Base-by-base conservation (phyloP, 495 filamentous ascomycete genomes). In the Penicillium longicatenatum region DNA sequence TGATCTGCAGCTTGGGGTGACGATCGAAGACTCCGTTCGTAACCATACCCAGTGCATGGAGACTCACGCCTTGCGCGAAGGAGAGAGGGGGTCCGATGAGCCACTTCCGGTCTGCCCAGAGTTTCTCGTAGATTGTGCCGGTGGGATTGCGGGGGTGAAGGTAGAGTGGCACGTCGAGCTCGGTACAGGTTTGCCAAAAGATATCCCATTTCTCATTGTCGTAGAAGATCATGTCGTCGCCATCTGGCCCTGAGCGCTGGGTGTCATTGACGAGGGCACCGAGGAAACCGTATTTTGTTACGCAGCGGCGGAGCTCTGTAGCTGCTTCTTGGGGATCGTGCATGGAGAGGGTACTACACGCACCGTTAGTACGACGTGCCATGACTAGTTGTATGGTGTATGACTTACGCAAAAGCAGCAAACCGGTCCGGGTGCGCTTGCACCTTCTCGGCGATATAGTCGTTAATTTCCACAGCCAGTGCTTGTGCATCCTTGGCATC, bases 151-250 rank as follows among this genome's bases (percentile, higher is more conserved):
- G 71, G 0, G 86, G 85, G 63, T 89, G 84, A 8, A 89, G 70
- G 62, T 89, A 89, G 6, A 89, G 71, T 0, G 84, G 84, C 4
- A 86, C 85, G 42, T 82, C 79, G n/a, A 89, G 77, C 55, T 85
- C 81, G 3, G 76, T 74, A 30, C 78, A 74, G 0, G 76, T 75
- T 29, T 71, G 53, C 84, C 84, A 87, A 71, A 87, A 89, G 9
- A 76, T 64, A 50, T 84, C 75, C 69, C 81, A 87, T 33, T 75
- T 73, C 1, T 72, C 64, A 30, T 76, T 71, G 56, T 87, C 84
- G 66, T 85, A 89, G 71, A 82, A 86, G 61, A 83, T 77, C 70
- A 80, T 82, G 21, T 75, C 76, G 59, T 84, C 79, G 16, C 79
- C 79, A 43, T 80, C 78, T 0, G 64, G 64, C 17, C 77, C 80